Base-by-base conservation (phyloP, 2,329 filamentous ascomycete genomes). In the Hymenoscyphus linearis region DNA sequence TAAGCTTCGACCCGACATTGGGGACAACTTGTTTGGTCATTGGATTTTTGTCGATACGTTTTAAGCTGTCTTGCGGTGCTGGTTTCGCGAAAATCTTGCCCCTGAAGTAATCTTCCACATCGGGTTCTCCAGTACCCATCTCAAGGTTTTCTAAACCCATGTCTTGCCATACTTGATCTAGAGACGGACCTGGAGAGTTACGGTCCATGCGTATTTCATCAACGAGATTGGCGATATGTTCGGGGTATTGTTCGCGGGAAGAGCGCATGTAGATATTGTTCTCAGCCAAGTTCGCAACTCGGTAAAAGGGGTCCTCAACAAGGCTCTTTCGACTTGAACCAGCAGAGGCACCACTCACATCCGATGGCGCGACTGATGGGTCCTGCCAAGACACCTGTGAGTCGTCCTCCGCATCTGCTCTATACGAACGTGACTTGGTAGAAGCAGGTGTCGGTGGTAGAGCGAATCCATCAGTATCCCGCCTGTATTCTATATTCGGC, bases 401-500 rank as follows among this genome's bases (percentile, higher is more conserved):
- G n/a, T n/a, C n/a, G n/a, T n/a, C n/a, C n/a, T n/a, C n/a, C n/a
- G n/a, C n/a, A n/a, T n/a, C n/a, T n/a, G n/a, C n/a, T n/a, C n/a
- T n/a, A n/a, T n/a, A n/a, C n/a, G n/a, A n/a, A n/a, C 57, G 55
- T 66, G 55, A 59, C 44, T 22, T 60, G 47, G 54, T 62, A 52
- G 53, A 62, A 47, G 62, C 60, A 0, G 80, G 81, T 16, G 76
- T 67, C 0, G 77, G 75, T 0, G 86, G 86, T 35, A 89, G 83
- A 58, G 82, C 83, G 69, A 88, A 89, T 5, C 86, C 87, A 66
- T 89, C 85, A 4, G 83, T 80, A 69, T 89, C 86, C 10, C 83
- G 73, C 25, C 79, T 60, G 57, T 61, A 58, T 22, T 61, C 59
- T 50, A 64, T 63, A 65, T 60, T 59, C 50, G 57, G 61, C 52